phyloP scores from a whole-genome alignment of 805 yeast genomes.

The Naumovozyma baii region DNA sequence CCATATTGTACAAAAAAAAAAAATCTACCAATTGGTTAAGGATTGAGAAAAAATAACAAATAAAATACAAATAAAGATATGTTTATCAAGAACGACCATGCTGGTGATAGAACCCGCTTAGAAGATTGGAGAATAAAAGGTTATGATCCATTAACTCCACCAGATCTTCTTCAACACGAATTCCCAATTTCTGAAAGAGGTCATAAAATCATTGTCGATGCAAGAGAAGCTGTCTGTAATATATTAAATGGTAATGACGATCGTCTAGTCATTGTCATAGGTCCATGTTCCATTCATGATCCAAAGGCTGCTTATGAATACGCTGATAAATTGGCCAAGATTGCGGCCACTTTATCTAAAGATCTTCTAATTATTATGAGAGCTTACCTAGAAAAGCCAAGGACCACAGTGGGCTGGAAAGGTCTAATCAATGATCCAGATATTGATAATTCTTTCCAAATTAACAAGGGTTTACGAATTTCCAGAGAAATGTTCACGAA shows the following conservation, averaged over 20 bases:
- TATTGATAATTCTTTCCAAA: slow-evolving; percentile 82
- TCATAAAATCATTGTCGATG: slow-evolving; percentile 55
- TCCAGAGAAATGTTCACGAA: slow-evolving; percentile 80
- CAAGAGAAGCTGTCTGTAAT: slow-evolving; percentile 65
- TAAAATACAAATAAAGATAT: slow-evolving; percentile 28
- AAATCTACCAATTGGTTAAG: neutral
- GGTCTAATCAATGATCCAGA: slow-evolving; percentile 97
- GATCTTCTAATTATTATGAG: slow-evolving; percentile 89
- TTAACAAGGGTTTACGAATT: slow-evolving; percentile 87
- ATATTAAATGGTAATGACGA: slow-evolving; percentile 79
- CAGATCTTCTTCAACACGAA: slow-evolving; percentile 84
- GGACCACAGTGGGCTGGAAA: slow-evolving; percentile 99
- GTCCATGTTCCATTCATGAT: slow-evolving; percentile 97
- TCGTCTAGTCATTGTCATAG: slow-evolving; percentile 78
- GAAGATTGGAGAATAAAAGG: slow-evolving; percentile 78
- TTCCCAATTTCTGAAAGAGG: slow-evolving; percentile 55
- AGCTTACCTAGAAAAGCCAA: slow-evolving; percentile 94
- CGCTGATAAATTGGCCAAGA: slow-evolving; percentile 51
- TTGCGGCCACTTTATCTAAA: slow-evolving; percentile 52
- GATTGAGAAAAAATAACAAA: neutral
- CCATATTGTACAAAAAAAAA: no score
- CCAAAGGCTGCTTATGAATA: slow-evolving; percentile 87
- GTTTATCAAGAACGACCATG: slow-evolving; percentile 77
- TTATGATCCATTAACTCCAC: slow-evolving; percentile 92
- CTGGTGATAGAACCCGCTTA: slow-evolving; percentile 72